Evolutionary conservation across 179 eudicot species (phyloP), one percentile per base, ranked within the genome.

Genomic region (Camellia oleifera): DNA sequence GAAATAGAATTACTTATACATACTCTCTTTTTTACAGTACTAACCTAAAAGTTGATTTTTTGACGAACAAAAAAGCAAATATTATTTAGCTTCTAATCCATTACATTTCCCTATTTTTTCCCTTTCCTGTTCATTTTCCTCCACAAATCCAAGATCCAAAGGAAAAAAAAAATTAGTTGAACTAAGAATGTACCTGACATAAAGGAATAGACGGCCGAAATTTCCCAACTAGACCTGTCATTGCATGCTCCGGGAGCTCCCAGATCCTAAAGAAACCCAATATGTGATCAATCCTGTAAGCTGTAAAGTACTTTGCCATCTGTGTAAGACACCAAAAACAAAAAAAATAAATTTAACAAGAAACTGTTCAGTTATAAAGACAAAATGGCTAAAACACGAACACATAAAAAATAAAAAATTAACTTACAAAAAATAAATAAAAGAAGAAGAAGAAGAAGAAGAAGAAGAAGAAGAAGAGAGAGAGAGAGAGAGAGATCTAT

Each of bases 231-330:
- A 94, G 90, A 81, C 99, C 99, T 15, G 99, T 96, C 87, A 88
- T 72, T 71, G 98, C 90, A 90, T 96, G 97, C 40, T 92, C 97
- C 26, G 99, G 99, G 72, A 96, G 94, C 88, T 95, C 98, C 99
- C 99, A 96, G 78, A 96, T 96, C 85, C 99, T 91, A 85, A 96
- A 96, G 97, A 96, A 96, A 57, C 99, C 99, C 87, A 96, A 80
- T 80, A 96, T 87, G 64, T 96, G 99, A 89, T 96, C 99, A 69
- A 94, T 96, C 84, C 98, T 90, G 82, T 92, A 96, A 58, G 99
- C 99, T 8, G 98, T 94, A 78, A 96, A 96, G 88, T 92, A 96
- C 80, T 96, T 96, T 14, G 87, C 95, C 99, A 96, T 96, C 99
- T 95, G 88, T 26, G 45, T 23, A 54, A 84, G 32, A 46, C 5